Conservation (phyloP, 306 rosid species). For the Cucurbita pepo region DNA sequence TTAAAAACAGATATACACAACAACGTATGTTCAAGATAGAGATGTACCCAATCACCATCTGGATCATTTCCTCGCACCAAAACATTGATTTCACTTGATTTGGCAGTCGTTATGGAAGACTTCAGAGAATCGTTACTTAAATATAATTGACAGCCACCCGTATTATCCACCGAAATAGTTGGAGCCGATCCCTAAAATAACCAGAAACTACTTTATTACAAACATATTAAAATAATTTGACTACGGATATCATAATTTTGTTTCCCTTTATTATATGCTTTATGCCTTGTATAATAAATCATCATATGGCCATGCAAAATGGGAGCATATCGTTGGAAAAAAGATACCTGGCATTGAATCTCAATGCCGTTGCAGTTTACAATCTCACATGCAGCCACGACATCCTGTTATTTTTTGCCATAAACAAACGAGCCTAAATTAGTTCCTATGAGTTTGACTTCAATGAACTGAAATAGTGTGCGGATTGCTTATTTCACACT, state of each 20-base stretch:
- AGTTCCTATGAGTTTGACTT: background rate
- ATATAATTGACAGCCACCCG: constrained; percentile 84
- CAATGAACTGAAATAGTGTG: background rate
- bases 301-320: background rate
- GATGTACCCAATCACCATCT: constrained; percentile 77
- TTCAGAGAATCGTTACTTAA: constrained; percentile 68
- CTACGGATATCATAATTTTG: background rate
- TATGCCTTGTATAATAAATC: background rate
- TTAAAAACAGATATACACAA: background rate
- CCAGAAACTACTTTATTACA: background rate
- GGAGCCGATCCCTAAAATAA: constrained; percentile 73
- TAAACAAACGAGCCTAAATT: constrained; percentile 1
- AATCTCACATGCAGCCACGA: constrained; percentile 93
- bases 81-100: constrained; percentile 89
- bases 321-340: background rate
- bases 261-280: background rate
- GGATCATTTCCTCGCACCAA: constrained; percentile 67
- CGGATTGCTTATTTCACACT: constrained; percentile 16
- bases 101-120: constrained; percentile 74
- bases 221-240: background rate
- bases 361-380: constrained; percentile 91
- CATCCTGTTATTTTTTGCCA: constrained; percentile 47
- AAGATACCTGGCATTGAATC: constrained; percentile 85
- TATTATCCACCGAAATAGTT: constrained; percentile 81
- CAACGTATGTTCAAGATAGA: background rate